These are phyloP conservation scores for Phytopythium cucurbitacearum DNA, from an alignment of 352 stramenopile genomes.

Conservation along the genomic window DNA sequence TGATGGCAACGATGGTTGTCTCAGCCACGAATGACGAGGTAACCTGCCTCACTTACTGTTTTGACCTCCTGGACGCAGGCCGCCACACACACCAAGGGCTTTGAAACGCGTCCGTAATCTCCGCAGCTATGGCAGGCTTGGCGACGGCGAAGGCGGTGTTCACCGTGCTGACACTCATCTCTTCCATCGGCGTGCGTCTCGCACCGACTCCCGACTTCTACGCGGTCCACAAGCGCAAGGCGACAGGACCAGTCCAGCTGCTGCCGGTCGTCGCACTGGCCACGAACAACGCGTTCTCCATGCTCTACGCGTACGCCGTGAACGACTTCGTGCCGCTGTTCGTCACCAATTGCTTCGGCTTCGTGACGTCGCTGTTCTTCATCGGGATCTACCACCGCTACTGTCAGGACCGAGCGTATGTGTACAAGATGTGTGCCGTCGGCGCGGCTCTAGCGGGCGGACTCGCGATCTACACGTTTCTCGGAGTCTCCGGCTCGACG, in stretches of 20 bases:
- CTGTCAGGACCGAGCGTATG: constrained; percentile 18
- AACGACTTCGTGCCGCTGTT: constrained; percentile 48
- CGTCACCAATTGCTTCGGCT: constrained; percentile 38
- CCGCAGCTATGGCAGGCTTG: too few relatives aligned
- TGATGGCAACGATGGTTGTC: too few relatives aligned
- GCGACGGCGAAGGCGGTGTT: constrained; percentile 6
- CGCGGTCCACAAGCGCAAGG: constrained; percentile 15
- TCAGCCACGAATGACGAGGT: too few relatives aligned
- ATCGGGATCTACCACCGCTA: constrained; percentile 36
- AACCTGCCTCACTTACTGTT: too few relatives aligned
- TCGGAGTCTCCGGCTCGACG: constrained; percentile 23
- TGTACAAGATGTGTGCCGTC: constrained; percentile 9
- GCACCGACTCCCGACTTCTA: constrained; percentile 35
- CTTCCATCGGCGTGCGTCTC: constrained; percentile 58
- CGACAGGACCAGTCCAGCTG: constrained; percentile 16
- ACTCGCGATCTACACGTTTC: constrained; percentile 29
- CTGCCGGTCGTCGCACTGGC: constrained; percentile 16
- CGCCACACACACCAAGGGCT: too few relatives aligned
- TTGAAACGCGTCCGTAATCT: too few relatives aligned
- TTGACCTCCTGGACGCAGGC: too few relatives aligned
- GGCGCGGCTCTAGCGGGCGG: constrained; percentile 15
- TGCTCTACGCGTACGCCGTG: constrained; percentile 38
- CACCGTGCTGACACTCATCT: constrained; percentile 46
- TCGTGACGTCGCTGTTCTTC: constrained; percentile 30
- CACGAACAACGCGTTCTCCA: constrained; percentile 40